Evolutionary conservation across 2,329 filamentous ascomycete species (phyloP).

Genomic region (Ophiobolus disseminans): DNA sequence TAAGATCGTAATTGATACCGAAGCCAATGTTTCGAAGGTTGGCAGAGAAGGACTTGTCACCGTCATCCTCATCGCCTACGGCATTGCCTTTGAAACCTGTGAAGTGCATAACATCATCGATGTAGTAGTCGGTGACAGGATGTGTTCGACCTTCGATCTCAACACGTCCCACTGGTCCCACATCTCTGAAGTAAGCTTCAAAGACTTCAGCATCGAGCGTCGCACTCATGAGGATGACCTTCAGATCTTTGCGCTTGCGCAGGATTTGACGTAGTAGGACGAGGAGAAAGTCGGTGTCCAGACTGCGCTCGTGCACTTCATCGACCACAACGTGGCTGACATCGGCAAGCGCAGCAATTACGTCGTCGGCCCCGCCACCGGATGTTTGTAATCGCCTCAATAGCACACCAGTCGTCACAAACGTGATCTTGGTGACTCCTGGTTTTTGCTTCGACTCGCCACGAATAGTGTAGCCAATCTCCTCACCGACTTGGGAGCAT

Average conservation of each 20-base stretch:
- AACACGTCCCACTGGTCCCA: constrained; percentile 76
- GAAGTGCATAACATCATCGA: constrained; percentile 84
- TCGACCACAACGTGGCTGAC: constrained; percentile 96
- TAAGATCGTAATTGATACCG: constrained; percentile 89
- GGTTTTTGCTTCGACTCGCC: constrained; percentile 80
- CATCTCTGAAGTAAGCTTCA: constrained; percentile 78
- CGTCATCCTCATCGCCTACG: constrained; percentile 59
- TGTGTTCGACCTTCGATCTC: constrained; percentile 90
- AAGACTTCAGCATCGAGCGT: constrained; percentile 91
- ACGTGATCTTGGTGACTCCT: constrained; percentile 84
- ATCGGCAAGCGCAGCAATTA: constrained; percentile 81
- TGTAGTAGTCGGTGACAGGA: constrained; percentile 86
- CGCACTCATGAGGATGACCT: constrained; percentile 93
- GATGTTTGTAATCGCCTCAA: constrained; percentile 90
- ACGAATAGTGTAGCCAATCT: constrained; percentile 90
- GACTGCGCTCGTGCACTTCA: constrained; percentile 92
- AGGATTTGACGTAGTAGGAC: constrained; percentile 86
- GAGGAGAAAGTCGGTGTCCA: constrained; percentile 93
- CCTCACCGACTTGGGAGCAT: constrained; percentile 79
- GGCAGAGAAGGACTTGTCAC: constrained; percentile 51
- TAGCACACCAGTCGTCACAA: constrained; percentile 94
- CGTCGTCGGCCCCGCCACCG: constrained; percentile 78
- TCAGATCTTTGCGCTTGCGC: constrained; percentile 75
- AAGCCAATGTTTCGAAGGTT: constrained; percentile 63
- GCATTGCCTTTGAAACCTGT: constrained; percentile 70